Conservation (phyloP, 2,329 filamentous ascomycete genomes). For the Xylaria sp. region DNA sequence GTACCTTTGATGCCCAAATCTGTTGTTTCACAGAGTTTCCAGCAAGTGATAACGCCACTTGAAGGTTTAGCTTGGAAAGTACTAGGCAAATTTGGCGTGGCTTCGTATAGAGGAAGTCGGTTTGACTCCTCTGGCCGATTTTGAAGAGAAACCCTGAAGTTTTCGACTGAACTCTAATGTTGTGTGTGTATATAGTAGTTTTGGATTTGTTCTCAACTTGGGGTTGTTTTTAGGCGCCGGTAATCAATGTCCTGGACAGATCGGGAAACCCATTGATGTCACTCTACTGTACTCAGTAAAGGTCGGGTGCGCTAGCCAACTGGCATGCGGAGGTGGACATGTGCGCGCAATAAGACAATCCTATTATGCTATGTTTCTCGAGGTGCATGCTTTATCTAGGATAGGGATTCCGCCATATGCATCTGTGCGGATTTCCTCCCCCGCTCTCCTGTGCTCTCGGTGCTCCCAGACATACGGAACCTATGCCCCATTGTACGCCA, state of each 20-base stretch:
- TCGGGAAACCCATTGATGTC: background rate
- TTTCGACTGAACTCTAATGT: no score
- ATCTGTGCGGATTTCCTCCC: conserved; percentile 25
- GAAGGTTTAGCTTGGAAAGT: no score
- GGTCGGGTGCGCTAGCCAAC: conserved; percentile 19
- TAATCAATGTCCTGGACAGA: no score
- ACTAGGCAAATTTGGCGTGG: no score
- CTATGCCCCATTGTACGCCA: background rate
- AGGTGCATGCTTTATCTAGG: conserved; percentile 38
- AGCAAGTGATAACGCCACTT: no score
- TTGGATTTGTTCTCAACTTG: no score
- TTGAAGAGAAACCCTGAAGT: no score
- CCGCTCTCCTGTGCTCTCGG: conserved; percentile 6
- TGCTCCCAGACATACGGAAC: conserved; percentile 2
- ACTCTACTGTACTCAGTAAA: background rate
- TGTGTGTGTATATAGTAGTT: no score
- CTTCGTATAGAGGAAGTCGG: no score
- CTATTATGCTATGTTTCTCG: conserved; percentile 34
- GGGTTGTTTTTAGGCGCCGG: no score
- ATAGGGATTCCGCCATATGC: conserved; percentile 34
- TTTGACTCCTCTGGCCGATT: no score
- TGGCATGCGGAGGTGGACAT: conserved; percentile 40
- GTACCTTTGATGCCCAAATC: background rate
- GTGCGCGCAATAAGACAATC: conserved; percentile 27
- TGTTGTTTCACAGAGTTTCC: no score